Base-by-base conservation (phyloP, 2,329 filamentous ascomycete species). In the Penicillium thymicola region DNA sequence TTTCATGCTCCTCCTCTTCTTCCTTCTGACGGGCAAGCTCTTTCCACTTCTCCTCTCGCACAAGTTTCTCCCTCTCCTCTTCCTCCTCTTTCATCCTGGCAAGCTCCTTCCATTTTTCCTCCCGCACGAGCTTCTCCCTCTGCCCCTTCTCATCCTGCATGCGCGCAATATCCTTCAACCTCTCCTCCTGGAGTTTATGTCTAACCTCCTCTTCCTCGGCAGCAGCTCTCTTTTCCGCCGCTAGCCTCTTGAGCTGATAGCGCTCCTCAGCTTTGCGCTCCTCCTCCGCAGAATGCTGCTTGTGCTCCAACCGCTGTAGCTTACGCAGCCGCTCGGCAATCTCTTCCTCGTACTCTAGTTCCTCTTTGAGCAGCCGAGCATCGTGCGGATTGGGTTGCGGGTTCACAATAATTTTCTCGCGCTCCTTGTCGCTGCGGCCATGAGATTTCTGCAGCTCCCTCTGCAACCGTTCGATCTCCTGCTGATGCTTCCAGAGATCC, bases 301-400 rank as follows among this genome's bases (percentile, higher is more conserved):
- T 77, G 69, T 54, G 74, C 69, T 72, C 75, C 60, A 65, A 73
- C 61, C 61, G 60, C 44, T 75, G 68, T 23, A 74, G n/a, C 18
- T 7, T 66, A 37, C 70, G 73, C 49, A 75, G 67, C 47, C 74
- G 73, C 43, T 75, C 72, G 51, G 67, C 69, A 44, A 72, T 69
- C 58, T 74, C 74, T 18, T 74, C 68, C 72, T 78, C 62, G 69
- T 76, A 63, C 57, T 79, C 75, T 13, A 81, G 77, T 52, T 77
- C 73, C 48, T 78, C 64, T 37, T 63, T 70, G 23, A 70, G 59
- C 42, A 69, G 55, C 25, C 70, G 69, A 32, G 62, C 54, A 11
- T 72, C 67, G 14, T 64, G 61, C 14, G 63, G 54, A 32, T 71
- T 66, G 4, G 59, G 62, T 11, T 27, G 34, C 5, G 61, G 38